Percentiles rank a stretch among this genome's conserved stretches.
phyloP scores from a whole-genome alignment of 768 basidiomycete genomes.

The Ramaria sp. region DNA sequence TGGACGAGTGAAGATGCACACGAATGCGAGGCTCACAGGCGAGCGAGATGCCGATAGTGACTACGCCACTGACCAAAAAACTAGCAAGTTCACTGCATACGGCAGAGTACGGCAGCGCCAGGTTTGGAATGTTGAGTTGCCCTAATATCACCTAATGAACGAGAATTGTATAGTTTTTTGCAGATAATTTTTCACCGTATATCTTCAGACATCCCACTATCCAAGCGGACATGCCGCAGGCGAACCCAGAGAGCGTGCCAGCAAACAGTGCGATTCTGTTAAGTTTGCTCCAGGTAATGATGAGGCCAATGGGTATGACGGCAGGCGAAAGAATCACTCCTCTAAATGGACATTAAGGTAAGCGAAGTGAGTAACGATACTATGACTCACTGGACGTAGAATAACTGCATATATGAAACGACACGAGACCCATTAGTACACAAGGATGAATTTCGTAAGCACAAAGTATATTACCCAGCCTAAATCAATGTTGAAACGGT shows the following conservation, averaged over 20 bases:
- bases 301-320: slow-evolving; percentile 39
- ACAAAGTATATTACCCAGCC: slow-evolving; percentile 29
- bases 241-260: slow-evolving; percentile 30
- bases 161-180: neutral
- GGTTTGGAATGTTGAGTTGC: slow-evolving; percentile 24
- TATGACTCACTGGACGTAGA: slow-evolving; percentile 34
- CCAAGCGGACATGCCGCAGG: slow-evolving; percentile 26
- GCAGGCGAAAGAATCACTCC: slow-evolving; percentile 40
- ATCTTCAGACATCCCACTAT: slow-evolving; percentile 43
- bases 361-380: neutral
- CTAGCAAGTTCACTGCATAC: slow-evolving; percentile 30
- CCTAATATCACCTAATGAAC: slow-evolving; percentile 16
- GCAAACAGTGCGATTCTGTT: slow-evolving; percentile 28
- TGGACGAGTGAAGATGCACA: neutral
- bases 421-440: neutral
- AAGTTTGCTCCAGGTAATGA: slow-evolving; percentile 37
- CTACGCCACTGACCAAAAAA: slow-evolving; percentile 26
- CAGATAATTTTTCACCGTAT: slow-evolving; percentile 22
- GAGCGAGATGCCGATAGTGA: slow-evolving; percentile 26
- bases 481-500: slow-evolving; percentile 34
- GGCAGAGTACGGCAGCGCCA: slow-evolving; percentile 30
- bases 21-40: slow-evolving; percentile 19
- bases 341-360: slow-evolving; percentile 16
- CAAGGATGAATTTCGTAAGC: neutral
- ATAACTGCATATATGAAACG: slow-evolving; percentile 20